Base-by-base conservation (phyloP, 2,329 filamentous ascomycete genomes). In the Ophiostoma angusticollis region DNA sequence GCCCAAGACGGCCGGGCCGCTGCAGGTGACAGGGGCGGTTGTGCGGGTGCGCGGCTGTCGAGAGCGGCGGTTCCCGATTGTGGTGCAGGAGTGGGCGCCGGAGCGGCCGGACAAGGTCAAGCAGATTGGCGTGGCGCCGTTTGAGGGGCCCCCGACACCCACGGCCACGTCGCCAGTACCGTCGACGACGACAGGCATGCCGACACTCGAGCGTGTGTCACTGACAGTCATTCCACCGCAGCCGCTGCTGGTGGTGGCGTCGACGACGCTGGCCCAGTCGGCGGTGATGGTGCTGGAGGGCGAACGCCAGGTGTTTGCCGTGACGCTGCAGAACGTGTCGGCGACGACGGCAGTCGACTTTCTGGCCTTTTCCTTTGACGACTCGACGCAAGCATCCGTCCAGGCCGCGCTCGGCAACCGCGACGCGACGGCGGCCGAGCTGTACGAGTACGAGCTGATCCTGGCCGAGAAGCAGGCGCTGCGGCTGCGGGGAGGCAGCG, bases 211-310 rank as follows among this genome's bases (percentile, higher is more conserved):
- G 29, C 63, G 56, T 6, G 54, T 87, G 34, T 65, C 68, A 18
- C 67, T 93, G 30, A 84, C 74, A 37, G 84, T 93, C 18, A 86
- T 95, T 41, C 69, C 77, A 3, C 67, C 76, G 31, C 85, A 95
- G 54, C 91, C 91, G 6, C 61, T 84, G 4, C 63, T 96, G 4
- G 63, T 78, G 3, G 70, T 95, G 16, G 80, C 83, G 52, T 78
- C 78, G 7, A 81, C 80, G 4, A 84, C 80, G 11, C 67, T 95
- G 1, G 74, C 81, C 0, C 87, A 95, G 52, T 84, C 82, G 17
- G 83, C 85, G 9, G 64, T 94, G 25, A 95, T 94, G 86, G 71
- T 98, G 9, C 67, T 98, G 6, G 89, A 96, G 60, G 91, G 91
- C 31, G 89, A 98, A 58, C 73, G 72, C 17, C 79, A 78, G 49